Evolutionary conservation across 768 basidiomycete genomes (phyloP).

Genomic region (Mycena olivaceomarginata): DNA sequence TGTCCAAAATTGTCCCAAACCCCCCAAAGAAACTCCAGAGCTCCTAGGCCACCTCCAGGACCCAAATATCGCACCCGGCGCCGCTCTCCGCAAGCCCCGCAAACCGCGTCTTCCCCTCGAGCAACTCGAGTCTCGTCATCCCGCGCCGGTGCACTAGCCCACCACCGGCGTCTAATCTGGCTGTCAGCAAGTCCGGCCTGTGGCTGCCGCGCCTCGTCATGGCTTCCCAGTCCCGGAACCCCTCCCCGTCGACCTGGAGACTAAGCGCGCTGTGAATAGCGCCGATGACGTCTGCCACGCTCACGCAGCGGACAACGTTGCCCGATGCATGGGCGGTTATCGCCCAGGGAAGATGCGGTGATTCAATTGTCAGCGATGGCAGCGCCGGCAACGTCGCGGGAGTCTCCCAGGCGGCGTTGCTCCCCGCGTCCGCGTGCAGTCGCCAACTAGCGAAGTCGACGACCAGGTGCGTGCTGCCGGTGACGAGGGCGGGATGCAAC

Average conservation of each 20-base stretch:
- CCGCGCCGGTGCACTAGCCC: slow-evolving; percentile 5
- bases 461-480: too few species aligned
- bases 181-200: not conserved
- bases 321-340: slow-evolving; percentile 44
- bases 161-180: too few species aligned
- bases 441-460: slow-evolving; percentile 14
- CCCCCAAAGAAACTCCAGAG: not conserved
- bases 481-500: slow-evolving; percentile 14
- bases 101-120: slow-evolving; percentile 36
- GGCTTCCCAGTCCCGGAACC: slow-evolving; percentile 17
- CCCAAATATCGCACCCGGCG: slow-evolving; percentile 39
- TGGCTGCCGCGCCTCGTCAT: slow-evolving; percentile 13
- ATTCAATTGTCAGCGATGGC: slow-evolving; percentile 42
- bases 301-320: slow-evolving; percentile 29
- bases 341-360: slow-evolving; percentile 35
- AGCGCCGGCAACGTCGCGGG: slow-evolving; percentile 40
- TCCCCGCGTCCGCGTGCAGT: slow-evolving; percentile 5
- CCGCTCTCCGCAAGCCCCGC: slow-evolving; percentile 27
- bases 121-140: slow-evolving; percentile 39
- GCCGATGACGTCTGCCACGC: slow-evolving; percentile 35
- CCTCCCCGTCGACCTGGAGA: slow-evolving; percentile 21
- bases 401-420: slow-evolving; percentile 18
- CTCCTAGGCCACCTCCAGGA: slow-evolving; percentile 16
- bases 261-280: slow-evolving; percentile 31
- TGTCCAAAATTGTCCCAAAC: slow-evolving; percentile 12